These are phyloP conservation scores for Trichophyton simii DNA, from an alignment of 2,329 filamentous ascomycete genomes.

Conservation along the genomic window DNA sequence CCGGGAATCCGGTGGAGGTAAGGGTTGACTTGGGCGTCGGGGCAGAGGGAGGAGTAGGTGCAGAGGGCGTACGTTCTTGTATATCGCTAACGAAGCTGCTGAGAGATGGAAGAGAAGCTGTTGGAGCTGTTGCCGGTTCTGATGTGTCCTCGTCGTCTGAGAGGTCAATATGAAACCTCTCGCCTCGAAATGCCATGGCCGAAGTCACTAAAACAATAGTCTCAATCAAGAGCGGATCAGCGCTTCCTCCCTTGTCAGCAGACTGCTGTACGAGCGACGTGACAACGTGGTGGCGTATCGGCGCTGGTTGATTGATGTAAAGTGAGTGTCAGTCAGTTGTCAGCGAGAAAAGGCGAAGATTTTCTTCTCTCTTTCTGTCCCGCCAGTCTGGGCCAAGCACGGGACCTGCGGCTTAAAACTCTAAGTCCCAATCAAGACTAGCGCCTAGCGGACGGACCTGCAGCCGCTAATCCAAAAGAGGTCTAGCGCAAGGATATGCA, in stretches of 20 bases:
- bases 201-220: not conserved
- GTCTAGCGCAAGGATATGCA: conserved; percentile 16
- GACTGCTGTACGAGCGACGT: not conserved
- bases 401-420: conserved; percentile 15
- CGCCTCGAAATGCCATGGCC: conserved; percentile 42
- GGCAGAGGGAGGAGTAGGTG: conserved; percentile 25
- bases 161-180: conserved; percentile 50
- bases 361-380: not conserved
- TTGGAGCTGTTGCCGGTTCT: conserved; percentile 30
- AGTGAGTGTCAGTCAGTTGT: not conserved
- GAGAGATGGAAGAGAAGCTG: conserved; percentile 17
- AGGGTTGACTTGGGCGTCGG: conserved; percentile 50
- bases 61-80: conserved; percentile 55
- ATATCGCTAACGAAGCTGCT: conserved; percentile 56
- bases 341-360: not conserved
- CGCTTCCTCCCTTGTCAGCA: not conserved
- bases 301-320: not conserved
- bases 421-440: conserved; percentile 15
- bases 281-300: not conserved
- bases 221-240: not conserved
- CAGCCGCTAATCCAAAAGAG: conserved; percentile 9
- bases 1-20: conserved; percentile 65
- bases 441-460: conserved; percentile 23
- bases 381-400: conserved; percentile 4
- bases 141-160: conserved; percentile 41